phyloP scores from a whole-genome alignment of 1,284 basidiomycete species.

The Rhodotorula sp. region DNA sequence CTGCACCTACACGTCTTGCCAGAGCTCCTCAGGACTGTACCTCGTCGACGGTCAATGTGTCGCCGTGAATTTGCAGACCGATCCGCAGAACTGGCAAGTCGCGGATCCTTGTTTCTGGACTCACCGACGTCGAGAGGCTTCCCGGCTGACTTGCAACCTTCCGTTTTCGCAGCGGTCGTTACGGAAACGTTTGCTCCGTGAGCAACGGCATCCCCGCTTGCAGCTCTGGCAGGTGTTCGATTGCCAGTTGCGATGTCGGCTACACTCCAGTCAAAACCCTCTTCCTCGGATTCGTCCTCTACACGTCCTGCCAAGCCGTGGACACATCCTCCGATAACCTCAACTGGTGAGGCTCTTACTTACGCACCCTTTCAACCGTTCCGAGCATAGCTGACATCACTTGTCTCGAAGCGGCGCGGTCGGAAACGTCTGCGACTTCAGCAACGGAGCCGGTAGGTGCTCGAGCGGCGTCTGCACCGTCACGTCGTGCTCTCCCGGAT shows the following conservation, averaged over 20 bases:
- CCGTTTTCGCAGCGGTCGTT: constrained; percentile 1
- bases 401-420: constrained; percentile 19
- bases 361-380: no score
- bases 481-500: constrained; percentile 21
- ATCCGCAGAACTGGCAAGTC: constrained; percentile 25
- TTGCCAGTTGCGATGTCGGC: constrained; percentile 24
- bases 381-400: not conserved
- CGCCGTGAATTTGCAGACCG: constrained; percentile 7
- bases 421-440: constrained; percentile 28
- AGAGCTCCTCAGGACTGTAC: constrained; percentile 17
- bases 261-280: constrained; percentile 9
- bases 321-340: constrained; percentile 11
- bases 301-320: constrained; percentile 11
- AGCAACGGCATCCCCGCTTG: constrained; percentile 22
- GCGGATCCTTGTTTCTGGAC: no score
- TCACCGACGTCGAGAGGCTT: no score
- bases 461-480: constrained; percentile 13
- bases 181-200: constrained; percentile 20
- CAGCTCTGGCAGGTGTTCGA: constrained; percentile 11
- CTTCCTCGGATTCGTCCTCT: not conserved
- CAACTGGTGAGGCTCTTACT: constrained; percentile 9
- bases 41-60: constrained; percentile 13
- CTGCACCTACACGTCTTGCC: constrained; percentile 27
- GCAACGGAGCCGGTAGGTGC: constrained; percentile 25
- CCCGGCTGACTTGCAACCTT: no score